Conservation (phyloP, 495 filamentous ascomycete species). For the Hypoxylon lienhwacheense region DNA sequence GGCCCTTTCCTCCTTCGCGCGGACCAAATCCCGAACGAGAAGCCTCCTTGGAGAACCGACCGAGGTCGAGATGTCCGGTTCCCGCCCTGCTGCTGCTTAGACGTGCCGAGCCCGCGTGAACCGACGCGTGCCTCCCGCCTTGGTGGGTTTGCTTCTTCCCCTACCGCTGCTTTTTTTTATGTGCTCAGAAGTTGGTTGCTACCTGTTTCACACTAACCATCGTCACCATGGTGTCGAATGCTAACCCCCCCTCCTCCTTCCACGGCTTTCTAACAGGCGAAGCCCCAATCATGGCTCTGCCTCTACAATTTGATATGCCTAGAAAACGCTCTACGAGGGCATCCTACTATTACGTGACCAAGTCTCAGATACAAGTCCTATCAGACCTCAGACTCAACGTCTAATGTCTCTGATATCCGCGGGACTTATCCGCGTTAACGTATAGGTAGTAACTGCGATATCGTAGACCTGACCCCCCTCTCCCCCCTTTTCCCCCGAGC, state of each 20-base stretch:
- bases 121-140: conserved; percentile 11
- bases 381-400: no score
- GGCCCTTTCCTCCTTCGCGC: not conserved
- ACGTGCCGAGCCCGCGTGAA: conserved; percentile 4
- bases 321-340: no score
- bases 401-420: not conserved
- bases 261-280: no score
- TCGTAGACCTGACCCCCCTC: no score
- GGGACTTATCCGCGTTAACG: not conserved
- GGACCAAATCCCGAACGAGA: conserved; percentile 9
- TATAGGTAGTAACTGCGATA: not conserved
- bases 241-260: no score
- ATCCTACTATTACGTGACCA: no score
- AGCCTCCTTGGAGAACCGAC: not conserved
- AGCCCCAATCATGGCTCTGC: no score
- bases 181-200: not conserved
- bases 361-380: no score
- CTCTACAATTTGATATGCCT: no score
- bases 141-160: conserved; percentile 2
- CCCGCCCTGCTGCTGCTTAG: conserved; percentile 3
- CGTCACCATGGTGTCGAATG: no score
- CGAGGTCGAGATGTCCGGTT: conserved; percentile 8
- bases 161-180: not conserved
- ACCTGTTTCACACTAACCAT: no score
- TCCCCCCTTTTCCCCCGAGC: no score